Evolutionary conservation across 768 basidiomycete genomes (phyloP).

Genomic region (Kwoniella sp.): DNA sequence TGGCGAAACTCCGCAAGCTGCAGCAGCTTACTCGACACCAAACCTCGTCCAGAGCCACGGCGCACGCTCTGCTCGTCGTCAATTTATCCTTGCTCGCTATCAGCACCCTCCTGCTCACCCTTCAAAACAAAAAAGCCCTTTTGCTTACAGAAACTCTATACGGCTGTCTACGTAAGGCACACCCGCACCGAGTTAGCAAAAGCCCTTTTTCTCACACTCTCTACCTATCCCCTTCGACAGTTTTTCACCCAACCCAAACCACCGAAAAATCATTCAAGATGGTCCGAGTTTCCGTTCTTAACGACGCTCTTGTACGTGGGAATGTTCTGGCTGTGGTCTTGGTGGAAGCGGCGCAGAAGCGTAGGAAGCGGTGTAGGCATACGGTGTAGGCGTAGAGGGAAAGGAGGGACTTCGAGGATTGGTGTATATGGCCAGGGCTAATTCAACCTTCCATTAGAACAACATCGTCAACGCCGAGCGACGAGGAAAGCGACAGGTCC

Average conservation of each 20-base stretch:
- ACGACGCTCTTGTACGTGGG: slow-evolving; percentile 49
- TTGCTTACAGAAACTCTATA: slow-evolving; percentile 40
- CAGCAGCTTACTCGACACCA: too few relatives aligned
- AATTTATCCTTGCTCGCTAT: slow-evolving; percentile 1
- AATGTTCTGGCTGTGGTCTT: background rate
- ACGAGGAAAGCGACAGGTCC: slow-evolving; percentile 98
- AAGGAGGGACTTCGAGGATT: too few relatives aligned
- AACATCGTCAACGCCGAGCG: slow-evolving; percentile 99
- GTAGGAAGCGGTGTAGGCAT: background rate
- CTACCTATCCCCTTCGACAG: slow-evolving; percentile 8
- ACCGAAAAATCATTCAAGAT: slow-evolving; percentile 44
- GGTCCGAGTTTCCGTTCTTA: slow-evolving; percentile 54
- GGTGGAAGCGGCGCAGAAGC: too few relatives aligned
- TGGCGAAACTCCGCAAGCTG: slow-evolving; percentile 12
- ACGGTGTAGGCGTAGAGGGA: background rate
- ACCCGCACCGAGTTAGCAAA: slow-evolving; percentile 49
- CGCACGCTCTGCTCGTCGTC: background rate
- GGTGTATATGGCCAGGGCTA: too few relatives aligned
- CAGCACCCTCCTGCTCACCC: background rate
- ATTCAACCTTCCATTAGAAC: too few relatives aligned
- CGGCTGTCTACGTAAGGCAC: slow-evolving; percentile 46
- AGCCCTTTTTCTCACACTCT: slow-evolving; percentile 14
- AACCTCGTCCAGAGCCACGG: too few relatives aligned
- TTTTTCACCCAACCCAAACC: slow-evolving; percentile 7
- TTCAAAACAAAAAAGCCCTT: slow-evolving; percentile 13